phyloP scores from a whole-genome alignment of 2,329 filamentous ascomycete species.

The Orbilia oligospora region DNA sequence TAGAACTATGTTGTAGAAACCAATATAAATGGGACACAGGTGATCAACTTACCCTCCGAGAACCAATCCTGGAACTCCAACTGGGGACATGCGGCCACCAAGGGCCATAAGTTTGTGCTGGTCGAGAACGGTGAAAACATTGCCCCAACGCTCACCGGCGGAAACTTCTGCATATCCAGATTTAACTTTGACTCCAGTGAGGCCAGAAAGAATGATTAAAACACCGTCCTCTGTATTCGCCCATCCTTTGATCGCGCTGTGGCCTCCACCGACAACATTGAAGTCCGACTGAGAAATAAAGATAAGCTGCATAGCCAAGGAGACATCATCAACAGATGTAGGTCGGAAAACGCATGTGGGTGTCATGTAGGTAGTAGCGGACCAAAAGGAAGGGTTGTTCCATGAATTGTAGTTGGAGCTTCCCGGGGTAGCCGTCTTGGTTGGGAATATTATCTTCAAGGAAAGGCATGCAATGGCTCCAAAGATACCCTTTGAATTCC shows the following conservation, averaged over 20 bases:
- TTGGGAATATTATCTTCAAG: conserved; percentile 9
- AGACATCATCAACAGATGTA: conserved; percentile 28
- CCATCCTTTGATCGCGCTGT: conserved; percentile 58
- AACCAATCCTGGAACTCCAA: conserved; percentile 46
- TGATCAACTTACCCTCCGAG: conserved; percentile 43
- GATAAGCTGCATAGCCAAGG: conserved; percentile 42
- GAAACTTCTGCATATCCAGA: conserved; percentile 24
- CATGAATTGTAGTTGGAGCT: conserved; percentile 31
- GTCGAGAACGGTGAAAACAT: conserved; percentile 33
- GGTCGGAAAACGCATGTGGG: conserved; percentile 48
- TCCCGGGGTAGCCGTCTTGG: conserved; percentile 22
- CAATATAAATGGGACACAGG: neutral
- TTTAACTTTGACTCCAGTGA: conserved; percentile 31
- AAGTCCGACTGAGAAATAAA: conserved; percentile 18
- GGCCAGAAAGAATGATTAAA: conserved; percentile 30
- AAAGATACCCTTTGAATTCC: neutral
- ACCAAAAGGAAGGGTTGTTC: conserved; percentile 58
- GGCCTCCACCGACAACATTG: conserved; percentile 52
- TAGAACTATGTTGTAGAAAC: neutral
- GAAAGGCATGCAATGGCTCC: conserved; percentile 24
- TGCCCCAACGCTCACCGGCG: conserved; percentile 40
- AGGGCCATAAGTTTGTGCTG: conserved; percentile 19
- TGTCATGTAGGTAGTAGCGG: conserved; percentile 39
- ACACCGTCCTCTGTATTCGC: conserved; percentile 50
- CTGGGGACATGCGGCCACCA: conserved; percentile 52